phyloP scores from a whole-genome alignment of 2,329 filamentous ascomycete species.

The Blumeria hordei region DNA sequence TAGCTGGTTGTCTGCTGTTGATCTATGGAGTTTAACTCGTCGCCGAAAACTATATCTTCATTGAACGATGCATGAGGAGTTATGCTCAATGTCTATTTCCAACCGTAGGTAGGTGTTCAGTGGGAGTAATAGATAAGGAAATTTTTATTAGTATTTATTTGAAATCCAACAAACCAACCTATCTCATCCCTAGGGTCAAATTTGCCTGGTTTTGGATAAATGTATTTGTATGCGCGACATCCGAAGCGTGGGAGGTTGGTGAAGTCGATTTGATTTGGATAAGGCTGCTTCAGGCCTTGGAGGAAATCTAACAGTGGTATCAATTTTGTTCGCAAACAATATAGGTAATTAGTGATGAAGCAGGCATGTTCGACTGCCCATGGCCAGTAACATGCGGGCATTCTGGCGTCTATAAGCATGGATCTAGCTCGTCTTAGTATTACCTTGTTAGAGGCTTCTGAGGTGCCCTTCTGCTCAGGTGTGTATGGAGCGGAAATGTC shows the following conservation, averaged over 20 bases:
- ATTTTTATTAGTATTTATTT: not conserved
- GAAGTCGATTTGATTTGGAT: not conserved
- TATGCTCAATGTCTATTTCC: not conserved
- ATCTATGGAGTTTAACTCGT: not conserved
- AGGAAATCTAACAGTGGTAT: not conserved
- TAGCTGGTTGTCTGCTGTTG: not conserved
- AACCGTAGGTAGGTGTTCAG: not conserved
- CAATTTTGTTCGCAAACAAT: too few species aligned
- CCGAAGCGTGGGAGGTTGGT: not conserved
- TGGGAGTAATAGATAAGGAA: not conserved
- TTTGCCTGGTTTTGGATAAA: too few species aligned
- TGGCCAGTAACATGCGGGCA: not conserved
- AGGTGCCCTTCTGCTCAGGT: not conserved
- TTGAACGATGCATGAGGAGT: not conserved
- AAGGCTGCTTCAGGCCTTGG: not conserved
- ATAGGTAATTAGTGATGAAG: not conserved
- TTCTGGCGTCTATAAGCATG: not conserved
- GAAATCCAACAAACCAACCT: not conserved
- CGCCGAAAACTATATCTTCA: not conserved
- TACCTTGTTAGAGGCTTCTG: not conserved
- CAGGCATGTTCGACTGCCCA: not conserved
- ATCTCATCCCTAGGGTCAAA: too few species aligned
- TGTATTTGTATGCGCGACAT: too few species aligned
- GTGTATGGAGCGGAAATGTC: not conserved
- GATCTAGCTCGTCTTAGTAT: not conserved